Conservation (phyloP, 306 rosid genomes). For the Heteromeles arbutifolia region DNA sequence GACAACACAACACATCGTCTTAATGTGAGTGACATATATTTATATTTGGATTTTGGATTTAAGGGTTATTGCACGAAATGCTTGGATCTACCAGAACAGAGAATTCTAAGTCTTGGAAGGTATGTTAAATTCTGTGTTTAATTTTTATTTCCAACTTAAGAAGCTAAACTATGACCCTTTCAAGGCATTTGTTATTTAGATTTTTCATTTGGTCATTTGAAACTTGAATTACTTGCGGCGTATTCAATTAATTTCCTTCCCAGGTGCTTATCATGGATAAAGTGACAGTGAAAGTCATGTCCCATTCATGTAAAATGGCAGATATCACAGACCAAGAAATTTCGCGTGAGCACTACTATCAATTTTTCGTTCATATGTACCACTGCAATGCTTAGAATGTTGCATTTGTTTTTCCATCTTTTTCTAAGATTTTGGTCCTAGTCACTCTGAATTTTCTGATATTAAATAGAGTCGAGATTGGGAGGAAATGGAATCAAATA, state of each 20-base stretch:
- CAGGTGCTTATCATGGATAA: slow-evolving; percentile 97
- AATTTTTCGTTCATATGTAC: not conserved
- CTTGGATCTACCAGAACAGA: slow-evolving; percentile 71
- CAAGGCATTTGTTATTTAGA: not conserved
- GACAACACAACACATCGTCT: no score
- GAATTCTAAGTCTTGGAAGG: slow-evolving; percentile 91
- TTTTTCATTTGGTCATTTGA: not conserved
- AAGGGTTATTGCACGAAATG: slow-evolving; percentile 79
- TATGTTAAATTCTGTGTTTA: slow-evolving; percentile 16
- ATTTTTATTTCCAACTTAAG: not conserved
- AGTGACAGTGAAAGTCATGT: slow-evolving; percentile 92
- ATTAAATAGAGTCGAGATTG: not conserved
- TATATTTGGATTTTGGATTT: not conserved
- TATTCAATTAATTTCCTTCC: not conserved
- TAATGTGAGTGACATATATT: slow-evolving; percentile 1
- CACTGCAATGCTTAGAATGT: not conserved
- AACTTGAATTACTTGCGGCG: not conserved
- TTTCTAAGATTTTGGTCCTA: not conserved
- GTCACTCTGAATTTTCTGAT: not conserved
- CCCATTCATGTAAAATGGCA: slow-evolving; percentile 93
- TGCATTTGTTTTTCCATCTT: not conserved
- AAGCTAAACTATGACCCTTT: not conserved
- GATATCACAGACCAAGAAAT: slow-evolving; percentile 96
- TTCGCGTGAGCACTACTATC: slow-evolving; percentile 54
- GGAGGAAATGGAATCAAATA: no score